Evolutionary conservation across 345 rosid species (phyloP).

Genomic region (Balakata baccata): DNA sequence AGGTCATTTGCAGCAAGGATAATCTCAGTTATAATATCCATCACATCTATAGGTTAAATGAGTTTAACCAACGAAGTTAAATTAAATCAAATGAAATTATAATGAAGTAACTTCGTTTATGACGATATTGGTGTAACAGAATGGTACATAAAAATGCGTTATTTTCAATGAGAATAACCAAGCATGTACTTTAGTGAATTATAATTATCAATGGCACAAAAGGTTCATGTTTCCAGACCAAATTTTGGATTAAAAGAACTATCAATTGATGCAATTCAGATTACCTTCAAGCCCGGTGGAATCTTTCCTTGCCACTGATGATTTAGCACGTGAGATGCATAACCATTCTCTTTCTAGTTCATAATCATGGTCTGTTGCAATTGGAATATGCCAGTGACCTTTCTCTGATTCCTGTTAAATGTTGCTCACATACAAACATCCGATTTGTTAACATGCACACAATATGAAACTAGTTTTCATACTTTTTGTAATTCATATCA

Average conservation of each 20-base stretch:
- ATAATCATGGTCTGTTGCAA: conserved; percentile 35
- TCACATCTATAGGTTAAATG: no score
- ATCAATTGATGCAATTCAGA: background rate
- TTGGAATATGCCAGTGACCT: conserved; percentile 73
- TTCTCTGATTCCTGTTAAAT: conserved; percentile 55
- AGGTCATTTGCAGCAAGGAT: no score
- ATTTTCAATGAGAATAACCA: background rate
- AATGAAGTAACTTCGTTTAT: background rate
- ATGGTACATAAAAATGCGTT: no score
- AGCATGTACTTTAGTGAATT: background rate
- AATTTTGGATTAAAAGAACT: background rate
- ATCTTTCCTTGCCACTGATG: conserved; percentile 12
- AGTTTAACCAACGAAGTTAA: no score
- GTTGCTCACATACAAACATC: background rate
- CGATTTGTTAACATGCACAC: background rate
- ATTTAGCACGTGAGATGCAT: conserved; percentile 46
- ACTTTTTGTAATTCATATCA: no score
- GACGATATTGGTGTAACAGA: no score
- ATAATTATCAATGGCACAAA: background rate
- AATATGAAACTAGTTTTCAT: background rate
- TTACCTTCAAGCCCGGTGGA: conserved; percentile 40
- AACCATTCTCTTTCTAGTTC: conserved; percentile 49
- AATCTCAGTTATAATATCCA: no score
- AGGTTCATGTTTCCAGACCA: background rate
- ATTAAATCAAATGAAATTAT: background rate